Evolutionary conservation across 306 rosid species (phyloP).

Genomic region (Hippophae tibetana): DNA sequence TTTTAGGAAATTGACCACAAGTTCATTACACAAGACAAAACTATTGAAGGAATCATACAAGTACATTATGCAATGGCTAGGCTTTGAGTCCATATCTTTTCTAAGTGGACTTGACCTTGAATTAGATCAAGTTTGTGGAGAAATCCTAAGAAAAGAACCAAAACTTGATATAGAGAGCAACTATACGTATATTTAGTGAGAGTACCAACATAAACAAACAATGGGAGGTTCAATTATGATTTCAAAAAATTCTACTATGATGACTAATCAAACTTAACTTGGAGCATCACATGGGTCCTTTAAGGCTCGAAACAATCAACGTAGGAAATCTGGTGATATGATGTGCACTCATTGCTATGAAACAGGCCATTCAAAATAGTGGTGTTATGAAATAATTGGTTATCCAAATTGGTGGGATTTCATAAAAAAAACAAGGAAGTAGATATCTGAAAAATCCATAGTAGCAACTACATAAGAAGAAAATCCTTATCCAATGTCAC

Average conservation of each 20-base stretch:
- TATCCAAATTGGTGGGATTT: no score
- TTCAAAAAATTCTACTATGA: no score
- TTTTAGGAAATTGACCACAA: neutral
- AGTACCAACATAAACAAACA: neutral
- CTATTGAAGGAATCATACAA: neutral
- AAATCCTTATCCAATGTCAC: neutral
- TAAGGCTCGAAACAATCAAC: no score
- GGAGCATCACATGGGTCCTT: no score
- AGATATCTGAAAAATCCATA: no score
- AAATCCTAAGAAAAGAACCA: neutral
- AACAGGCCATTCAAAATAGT: no score
- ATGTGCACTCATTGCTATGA: no score
- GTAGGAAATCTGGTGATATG: no score
- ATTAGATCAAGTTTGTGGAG: neutral
- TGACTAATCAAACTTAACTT: no score
- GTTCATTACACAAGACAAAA: neutral
- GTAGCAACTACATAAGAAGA: no score
- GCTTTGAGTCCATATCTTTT: constrained; percentile 3
- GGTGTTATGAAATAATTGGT: no score
- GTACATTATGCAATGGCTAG: neutral
- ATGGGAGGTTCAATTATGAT: neutral
- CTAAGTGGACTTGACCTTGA: constrained; percentile 3
- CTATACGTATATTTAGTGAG: neutral
- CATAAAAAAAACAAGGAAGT: no score
- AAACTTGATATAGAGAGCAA: neutral